Evolutionary conservation across 208 protist genomes (phyloP).

Genomic region (Crithidia expoeki): DNA sequence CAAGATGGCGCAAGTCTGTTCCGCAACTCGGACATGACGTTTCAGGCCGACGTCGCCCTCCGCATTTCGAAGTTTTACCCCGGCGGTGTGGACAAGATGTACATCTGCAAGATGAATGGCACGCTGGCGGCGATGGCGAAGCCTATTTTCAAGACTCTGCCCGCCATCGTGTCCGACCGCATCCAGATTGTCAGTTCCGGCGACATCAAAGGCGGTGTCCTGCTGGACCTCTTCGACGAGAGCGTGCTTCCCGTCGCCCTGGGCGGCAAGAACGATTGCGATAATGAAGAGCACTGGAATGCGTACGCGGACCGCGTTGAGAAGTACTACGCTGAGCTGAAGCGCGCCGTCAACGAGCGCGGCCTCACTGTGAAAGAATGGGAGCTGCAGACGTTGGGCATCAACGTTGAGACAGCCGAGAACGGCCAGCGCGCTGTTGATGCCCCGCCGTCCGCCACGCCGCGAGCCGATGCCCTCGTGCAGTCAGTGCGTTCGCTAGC

Average conservation of each 20-base stretch:
- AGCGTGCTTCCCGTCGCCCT: constrained; percentile 57
- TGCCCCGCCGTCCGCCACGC: not conserved
- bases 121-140: constrained; percentile 56
- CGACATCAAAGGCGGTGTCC: constrained; percentile 47
- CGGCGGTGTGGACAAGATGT: constrained; percentile 63
- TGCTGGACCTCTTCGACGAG: constrained; percentile 61
- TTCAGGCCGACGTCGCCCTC: constrained; percentile 64
- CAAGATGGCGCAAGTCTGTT: constrained; percentile 58
- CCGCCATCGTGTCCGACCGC: constrained; percentile 56
- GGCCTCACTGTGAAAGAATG: constrained; percentile 72
- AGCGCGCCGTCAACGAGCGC: constrained; percentile 46
- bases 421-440: not conserved
- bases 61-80: constrained; percentile 77
- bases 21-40: constrained; percentile 68
- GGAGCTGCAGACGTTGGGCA: constrained; percentile 50
- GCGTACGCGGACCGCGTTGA: constrained; percentile 44
- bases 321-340: constrained; percentile 55
- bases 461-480: constrained; percentile 18
- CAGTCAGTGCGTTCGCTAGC: constrained; percentile 23
- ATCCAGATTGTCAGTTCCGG: constrained; percentile 50
- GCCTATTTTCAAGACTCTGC: constrained; percentile 62
- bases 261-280: constrained; percentile 64
- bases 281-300: constrained; percentile 43
- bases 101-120: constrained; percentile 73
- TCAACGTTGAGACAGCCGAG: constrained; percentile 11